Evolutionary conservation across 192 early-diverging fungal genomes (phyloP).

Genomic region (Spizellomyces sp.): DNA sequence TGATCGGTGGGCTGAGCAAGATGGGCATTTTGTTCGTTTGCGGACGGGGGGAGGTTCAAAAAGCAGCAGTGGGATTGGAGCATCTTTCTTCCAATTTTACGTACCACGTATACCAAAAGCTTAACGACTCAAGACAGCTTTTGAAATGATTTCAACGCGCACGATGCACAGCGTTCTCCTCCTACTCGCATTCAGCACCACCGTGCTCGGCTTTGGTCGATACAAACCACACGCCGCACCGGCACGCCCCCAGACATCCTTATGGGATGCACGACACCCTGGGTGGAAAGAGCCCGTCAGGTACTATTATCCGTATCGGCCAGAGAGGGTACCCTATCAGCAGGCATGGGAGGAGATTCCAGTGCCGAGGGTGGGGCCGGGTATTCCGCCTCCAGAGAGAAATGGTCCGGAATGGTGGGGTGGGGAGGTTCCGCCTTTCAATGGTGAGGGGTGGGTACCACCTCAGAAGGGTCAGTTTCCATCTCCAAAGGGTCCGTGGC

Average conservation of each 20-base stretch:
- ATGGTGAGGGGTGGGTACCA: too few relatives aligned
- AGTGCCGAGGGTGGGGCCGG: not conserved
- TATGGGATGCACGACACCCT: not conserved
- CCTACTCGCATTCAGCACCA: not conserved
- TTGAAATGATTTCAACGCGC: too few relatives aligned
- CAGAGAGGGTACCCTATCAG: not conserved
- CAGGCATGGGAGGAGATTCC: not conserved
- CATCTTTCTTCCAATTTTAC: too few relatives aligned
- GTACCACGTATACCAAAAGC: too few relatives aligned
- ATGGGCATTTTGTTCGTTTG: too few relatives aligned
- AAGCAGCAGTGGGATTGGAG: too few relatives aligned
- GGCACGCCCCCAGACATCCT: not conserved
- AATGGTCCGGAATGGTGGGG: not conserved
- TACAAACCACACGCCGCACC: not conserved
- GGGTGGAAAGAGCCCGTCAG: not conserved
- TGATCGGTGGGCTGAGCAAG: too few relatives aligned
- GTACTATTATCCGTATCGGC: not conserved
- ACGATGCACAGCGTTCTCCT: not conserved
- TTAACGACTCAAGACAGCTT: too few relatives aligned
- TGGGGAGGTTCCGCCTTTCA: not conserved
- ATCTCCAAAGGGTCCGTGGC: too few relatives aligned
- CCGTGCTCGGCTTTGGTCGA: not conserved
- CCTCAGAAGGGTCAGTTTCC: too few relatives aligned
- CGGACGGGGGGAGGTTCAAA: too few relatives aligned
- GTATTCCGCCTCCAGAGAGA: not conserved